phyloP scores from a whole-genome alignment of 139 green algal genomes.

The Parachlorella kessleri region DNA sequence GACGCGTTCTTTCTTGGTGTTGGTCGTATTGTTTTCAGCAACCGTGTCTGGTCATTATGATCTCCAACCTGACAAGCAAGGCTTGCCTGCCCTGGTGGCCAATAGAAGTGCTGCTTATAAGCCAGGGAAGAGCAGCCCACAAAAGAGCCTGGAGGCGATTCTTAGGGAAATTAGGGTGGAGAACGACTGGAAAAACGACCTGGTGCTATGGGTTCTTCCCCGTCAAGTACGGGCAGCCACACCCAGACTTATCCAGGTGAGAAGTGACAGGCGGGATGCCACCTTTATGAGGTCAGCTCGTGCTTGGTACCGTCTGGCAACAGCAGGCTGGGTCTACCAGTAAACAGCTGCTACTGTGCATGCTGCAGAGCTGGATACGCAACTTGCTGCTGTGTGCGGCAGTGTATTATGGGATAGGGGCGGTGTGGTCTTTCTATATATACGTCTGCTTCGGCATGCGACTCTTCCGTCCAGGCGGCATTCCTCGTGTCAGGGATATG shows the following conservation, averaged over 20 bases:
- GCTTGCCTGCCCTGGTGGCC: no score
- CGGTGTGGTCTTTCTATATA: constrained; percentile 78
- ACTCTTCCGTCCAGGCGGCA: constrained; percentile 68
- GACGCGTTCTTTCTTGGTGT: no score
- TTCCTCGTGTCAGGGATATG: constrained; percentile 61
- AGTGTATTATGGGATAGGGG: constrained; percentile 76
- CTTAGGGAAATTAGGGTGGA: constrained; percentile 62
- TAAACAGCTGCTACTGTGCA: no score
- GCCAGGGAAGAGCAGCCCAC: no score
- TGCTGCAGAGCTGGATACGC: constrained; percentile 79
- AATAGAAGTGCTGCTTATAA: no score
- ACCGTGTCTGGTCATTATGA: no score
- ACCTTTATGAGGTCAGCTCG: background rate
- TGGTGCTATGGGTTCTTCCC: constrained; percentile 59
- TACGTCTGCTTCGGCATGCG: constrained; percentile 75
- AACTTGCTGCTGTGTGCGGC: constrained; percentile 72
- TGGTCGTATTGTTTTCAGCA: no score
- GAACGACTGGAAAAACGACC: constrained; percentile 83
- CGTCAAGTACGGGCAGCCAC: background rate
- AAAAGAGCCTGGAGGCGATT: constrained; percentile 30
- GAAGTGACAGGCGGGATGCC: background rate
- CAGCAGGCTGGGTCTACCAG: no score
- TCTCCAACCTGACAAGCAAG: no score
- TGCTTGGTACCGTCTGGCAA: no score
- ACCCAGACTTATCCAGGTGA: no score